These are phyloP conservation scores for Coemansia sp. DNA, from an alignment of 192 early-diverging fungal species.

Conservation along the genomic window DNA sequence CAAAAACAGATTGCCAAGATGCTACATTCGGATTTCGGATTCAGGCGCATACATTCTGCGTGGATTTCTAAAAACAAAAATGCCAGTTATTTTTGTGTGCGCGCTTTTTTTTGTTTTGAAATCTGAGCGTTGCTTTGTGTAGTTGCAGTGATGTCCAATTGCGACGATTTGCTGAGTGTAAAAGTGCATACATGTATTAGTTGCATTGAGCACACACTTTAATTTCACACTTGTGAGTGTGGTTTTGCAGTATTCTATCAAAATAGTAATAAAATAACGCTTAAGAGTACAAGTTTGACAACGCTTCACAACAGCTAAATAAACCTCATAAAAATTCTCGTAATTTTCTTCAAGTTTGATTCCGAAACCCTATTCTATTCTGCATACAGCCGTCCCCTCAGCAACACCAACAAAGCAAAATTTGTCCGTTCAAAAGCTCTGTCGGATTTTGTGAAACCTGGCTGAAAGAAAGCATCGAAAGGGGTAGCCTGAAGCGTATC, in stretches of 20 bases:
- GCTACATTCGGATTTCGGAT: no score
- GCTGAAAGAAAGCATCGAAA: background rate
- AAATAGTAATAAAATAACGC: background rate
- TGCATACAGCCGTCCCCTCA: background rate
- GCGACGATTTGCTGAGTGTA: background rate
- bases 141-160: background rate
- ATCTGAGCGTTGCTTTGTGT: background rate
- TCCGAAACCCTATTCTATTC: background rate
- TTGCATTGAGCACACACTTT: background rate
- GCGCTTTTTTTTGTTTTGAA: no score
- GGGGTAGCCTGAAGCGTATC: background rate
- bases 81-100: no score
- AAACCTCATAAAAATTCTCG: background rate
- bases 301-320: background rate
- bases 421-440: background rate
- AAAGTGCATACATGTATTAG: background rate
- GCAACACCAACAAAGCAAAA: background rate
- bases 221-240: background rate
- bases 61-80: no score
- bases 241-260: background rate
- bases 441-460: background rate
- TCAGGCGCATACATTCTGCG: no score
- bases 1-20: no score
- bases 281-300: no score
- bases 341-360: background rate